A percentile compares a stretch with the other conserved stretches of the same genome.
These are phyloP conservation scores for Coccomyxa sp. DNA, from an alignment of 139 green algal species.

Conservation along the genomic window DNA sequence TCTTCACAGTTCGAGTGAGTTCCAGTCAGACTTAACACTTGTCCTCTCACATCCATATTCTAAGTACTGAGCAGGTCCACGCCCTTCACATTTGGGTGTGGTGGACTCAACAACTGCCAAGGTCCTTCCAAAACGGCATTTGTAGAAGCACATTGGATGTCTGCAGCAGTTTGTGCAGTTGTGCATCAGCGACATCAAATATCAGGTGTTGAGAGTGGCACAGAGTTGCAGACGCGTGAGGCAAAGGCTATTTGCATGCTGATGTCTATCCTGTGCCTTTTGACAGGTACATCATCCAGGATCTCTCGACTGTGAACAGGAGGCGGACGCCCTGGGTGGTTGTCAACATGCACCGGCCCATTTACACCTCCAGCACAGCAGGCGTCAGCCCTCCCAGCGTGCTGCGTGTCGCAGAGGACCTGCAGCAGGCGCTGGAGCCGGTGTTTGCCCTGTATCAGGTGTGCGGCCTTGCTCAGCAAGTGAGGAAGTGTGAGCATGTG, in stretches of 20 bases:
- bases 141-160: background rate
- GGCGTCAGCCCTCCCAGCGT: constrained; percentile 23
- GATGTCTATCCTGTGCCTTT: background rate
- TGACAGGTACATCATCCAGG: constrained; percentile 3
- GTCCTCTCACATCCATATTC: background rate
- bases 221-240: too few species aligned
- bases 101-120: background rate
- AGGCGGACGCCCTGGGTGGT: constrained; percentile 25
- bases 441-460: constrained; percentile 21
- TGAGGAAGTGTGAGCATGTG: background rate
- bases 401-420: constrained; percentile 24
- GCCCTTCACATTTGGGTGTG: background rate
- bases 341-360: constrained; percentile 17
- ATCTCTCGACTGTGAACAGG: constrained; percentile 19
- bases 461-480: background rate
- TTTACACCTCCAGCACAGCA: constrained; percentile 15
- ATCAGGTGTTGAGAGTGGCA: background rate
- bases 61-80: too few species aligned
- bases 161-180: background rate
- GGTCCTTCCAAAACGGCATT: background rate
- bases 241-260: too few species aligned
- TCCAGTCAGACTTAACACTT: too few species aligned
- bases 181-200: background rate
- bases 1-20: constrained; percentile 2
- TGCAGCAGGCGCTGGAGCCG: constrained; percentile 22